Base-by-base conservation (phyloP, 2,329 filamentous ascomycete genomes). In the Trichophyton benhamiae region DNA sequence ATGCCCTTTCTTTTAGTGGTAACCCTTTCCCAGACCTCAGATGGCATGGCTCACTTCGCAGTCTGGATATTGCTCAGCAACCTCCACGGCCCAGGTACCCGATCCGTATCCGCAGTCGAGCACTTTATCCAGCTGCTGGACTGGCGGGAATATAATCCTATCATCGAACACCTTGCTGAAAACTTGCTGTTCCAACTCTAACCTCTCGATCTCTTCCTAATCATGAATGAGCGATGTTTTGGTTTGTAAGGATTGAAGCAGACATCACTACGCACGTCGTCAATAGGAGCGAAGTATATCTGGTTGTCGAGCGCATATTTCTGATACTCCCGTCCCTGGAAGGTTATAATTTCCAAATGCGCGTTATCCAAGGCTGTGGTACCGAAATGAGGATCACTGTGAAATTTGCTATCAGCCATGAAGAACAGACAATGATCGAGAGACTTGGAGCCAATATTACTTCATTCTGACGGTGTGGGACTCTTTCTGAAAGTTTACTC, bases 61-160 rank as follows among this genome's bases (percentile, higher is more conserved):
- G 63, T 78, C 74, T 57, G 85, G 85, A 73, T 86, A 77, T 64
- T 80, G 76, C 68, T 82, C 80, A 55, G 87, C 87, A 59, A 87
- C 84, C 25, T 87, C 85, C 38, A 82, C 74, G 22, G 87, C 86
- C 87, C 87, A 91, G 57, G 83, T 78, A 46, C 80, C 87, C n/a
- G 83, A 79, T 46, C 87, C 87, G 72, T 83, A 87, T 0, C 87
- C 87, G 67, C 86, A 89, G 62, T 91, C 87, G 30, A 91, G 77
- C 48, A 90, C 80, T 67, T 80, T 81, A 66, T 76, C 75, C 25
- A 82, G 80, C 30, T 78, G 75, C 52, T 71, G 73, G 57, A 89
- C 75, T 4, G 85, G 85, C n/a, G 87, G 86, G 63, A 90, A 88
- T 67, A 90, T 81, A 27, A 88, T 76, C 65, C 83, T 80, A 62